These are phyloP conservation scores for Hymenoscyphus fraxineus DNA, from an alignment of 2,329 filamentous ascomycete genomes.

Conservation along the genomic window DNA sequence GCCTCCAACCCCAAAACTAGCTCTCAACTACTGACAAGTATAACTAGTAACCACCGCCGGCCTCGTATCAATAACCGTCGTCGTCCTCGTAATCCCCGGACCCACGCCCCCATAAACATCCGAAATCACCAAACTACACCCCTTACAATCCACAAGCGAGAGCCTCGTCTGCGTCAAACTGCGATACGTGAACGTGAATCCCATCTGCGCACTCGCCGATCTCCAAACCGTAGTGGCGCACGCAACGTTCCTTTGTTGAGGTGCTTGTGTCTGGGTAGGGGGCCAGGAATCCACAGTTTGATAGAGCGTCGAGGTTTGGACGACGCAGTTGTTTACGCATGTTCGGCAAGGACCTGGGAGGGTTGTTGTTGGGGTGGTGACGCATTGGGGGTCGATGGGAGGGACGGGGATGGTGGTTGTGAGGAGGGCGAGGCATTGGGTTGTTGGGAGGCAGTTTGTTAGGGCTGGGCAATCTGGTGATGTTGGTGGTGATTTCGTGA, in stretches of 20 bases:
- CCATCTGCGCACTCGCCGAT: conserved; percentile 4
- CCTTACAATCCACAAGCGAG: conserved; percentile 13
- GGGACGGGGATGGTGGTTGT: conserved; percentile 38
- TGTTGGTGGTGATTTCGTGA: conserved; percentile 1
- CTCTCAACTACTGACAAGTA: conserved; percentile 7
- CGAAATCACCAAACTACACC: conserved; percentile 13
- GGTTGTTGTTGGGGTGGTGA: conserved; percentile 34
- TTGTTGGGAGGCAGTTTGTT: conserved; percentile 8
- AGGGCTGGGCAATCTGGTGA: conserved; percentile 12
- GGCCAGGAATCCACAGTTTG: conserved; percentile 7
- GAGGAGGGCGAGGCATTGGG: conserved; percentile 19
- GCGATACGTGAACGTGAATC: conserved; percentile 15
- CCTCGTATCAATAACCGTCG: conserved; percentile 14
- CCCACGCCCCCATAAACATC: conserved; percentile 13
- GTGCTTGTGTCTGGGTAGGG: conserved; percentile 4
- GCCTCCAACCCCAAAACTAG: not conserved
- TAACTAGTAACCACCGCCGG: conserved; percentile 10
- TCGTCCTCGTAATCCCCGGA: conserved; percentile 13
- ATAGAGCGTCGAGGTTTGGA: conserved; percentile 12
- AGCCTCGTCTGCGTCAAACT: conserved; percentile 15
- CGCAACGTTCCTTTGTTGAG: not conserved
- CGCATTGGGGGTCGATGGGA: conserved; percentile 39
- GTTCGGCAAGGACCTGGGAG: conserved; percentile 26
- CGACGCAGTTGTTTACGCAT: conserved; percentile 31
- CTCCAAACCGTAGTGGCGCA: conserved; percentile 11